Evolutionary conservation across 202 grass and related monocot species (phyloP).

Genomic region (Brachypodium distachyon): DNA sequence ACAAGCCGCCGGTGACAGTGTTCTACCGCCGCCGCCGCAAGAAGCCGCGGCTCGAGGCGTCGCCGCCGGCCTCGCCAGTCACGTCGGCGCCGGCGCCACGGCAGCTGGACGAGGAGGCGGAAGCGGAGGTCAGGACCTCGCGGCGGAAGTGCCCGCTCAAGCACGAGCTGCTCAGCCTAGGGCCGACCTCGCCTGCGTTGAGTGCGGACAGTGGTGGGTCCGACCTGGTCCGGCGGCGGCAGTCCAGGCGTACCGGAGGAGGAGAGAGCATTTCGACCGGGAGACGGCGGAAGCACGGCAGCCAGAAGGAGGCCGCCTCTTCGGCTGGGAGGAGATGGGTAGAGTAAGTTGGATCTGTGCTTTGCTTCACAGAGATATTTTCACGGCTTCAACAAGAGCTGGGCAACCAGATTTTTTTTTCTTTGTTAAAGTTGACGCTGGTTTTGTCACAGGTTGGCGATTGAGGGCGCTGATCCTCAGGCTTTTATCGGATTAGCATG

Average conservation of each 20-base stretch:
- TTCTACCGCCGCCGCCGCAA: conserved; percentile 68
- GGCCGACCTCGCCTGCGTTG: conserved; percentile 19
- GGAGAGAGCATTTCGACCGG: conserved; percentile 12
- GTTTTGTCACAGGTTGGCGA: conserved; percentile 54
- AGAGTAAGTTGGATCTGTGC: conserved; percentile 60
- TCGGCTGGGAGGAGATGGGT: conserved; percentile 62
- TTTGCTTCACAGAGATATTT: not conserved
- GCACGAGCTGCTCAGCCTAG: conserved; percentile 47
- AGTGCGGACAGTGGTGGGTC: not conserved
- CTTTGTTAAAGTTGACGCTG: not conserved
- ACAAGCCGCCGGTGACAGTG: conserved; percentile 43
- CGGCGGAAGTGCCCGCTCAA: conserved; percentile 38
- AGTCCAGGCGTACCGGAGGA: not conserved
- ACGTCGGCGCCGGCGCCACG: too few relatives aligned
- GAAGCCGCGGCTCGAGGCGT: conserved; percentile 34
- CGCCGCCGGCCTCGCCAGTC: not conserved
- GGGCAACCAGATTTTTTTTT: not conserved
- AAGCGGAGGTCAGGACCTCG: conserved; percentile 1
- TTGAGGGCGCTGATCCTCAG: conserved; percentile 48
- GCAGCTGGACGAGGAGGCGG: conserved; percentile 6
- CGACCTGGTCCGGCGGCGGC: conserved; percentile 5
- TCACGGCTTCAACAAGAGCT: not conserved
- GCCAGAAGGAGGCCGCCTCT: conserved; percentile 19
- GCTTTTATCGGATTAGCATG: conserved; percentile 60
- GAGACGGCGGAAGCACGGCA: conserved; percentile 15